Base-by-base conservation (phyloP, 306 rosid genomes). In the Rosa chinensis region DNA sequence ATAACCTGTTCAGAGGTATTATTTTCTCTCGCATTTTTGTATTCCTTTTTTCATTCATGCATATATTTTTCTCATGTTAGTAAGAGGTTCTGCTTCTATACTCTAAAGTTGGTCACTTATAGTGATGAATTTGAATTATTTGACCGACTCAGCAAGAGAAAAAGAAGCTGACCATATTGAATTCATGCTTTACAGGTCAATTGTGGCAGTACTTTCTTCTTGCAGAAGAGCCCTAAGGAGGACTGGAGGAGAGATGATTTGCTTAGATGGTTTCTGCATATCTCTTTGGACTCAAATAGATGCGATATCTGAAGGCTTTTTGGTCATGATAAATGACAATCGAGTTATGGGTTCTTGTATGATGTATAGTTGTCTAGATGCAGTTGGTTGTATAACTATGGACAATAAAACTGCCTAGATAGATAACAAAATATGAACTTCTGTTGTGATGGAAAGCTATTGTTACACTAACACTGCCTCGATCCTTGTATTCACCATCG, bases 171-270 rank as follows among this genome's bases (percentile, higher is more conserved):
- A 44, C 13, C 11, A 16, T 43, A 45, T 2, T 73, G 3, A 14
- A 61, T 5, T 44, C 40, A 45, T 74, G 20, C 6, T 59, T 44
- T 75, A 58, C 78, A 61, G 78, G 58, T 75, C 70, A 61, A 43
- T 5, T 61, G 59, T 25, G 44, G 78, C 39, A 5, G 47, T 44
- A 9, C 28, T 37, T 59, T 40, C 47, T 48, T 73, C 16, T 40
- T 42, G 53, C n/a, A 40, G 39, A 37, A 11, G 66, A 56, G 12
- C 16, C 13, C 0, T 39, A n/a, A 21, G 67, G 23, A 40, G n/a
- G n/a, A n/a, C n/a, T n/a, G n/a, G n/a, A n/a, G n/a, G 66, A 73
- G 50, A 12, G 66, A 42, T 39, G 50, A 10, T 56, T 8, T 53
- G 4, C 28, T 7, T n/a, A 56, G 11, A 56, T n/a, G 11, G 42